Conservation (phyloP, 139 green algal species). For the Chlamydomonas sphaeroides region DNA sequence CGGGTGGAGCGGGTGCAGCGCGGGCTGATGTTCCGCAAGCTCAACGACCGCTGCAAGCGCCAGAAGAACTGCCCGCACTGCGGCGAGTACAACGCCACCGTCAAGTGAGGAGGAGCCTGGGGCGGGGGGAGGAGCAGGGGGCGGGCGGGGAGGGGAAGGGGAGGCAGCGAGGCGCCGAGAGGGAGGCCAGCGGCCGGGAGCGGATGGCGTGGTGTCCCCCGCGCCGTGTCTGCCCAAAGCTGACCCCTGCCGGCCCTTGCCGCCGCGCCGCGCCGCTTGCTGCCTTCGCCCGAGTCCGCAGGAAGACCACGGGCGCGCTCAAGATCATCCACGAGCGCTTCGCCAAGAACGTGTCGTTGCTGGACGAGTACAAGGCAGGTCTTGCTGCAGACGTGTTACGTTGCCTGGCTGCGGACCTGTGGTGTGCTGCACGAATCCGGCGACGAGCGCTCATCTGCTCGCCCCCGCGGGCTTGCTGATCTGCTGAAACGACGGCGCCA, state of each 20-base stretch:
- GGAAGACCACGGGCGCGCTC: constrained; percentile 80
- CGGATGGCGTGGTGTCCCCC: too few species aligned
- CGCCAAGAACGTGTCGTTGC: constrained; percentile 65
- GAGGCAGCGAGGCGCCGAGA: neutral
- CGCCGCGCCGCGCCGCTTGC: too few species aligned
- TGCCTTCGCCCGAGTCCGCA: too few species aligned
- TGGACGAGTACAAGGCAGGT: constrained; percentile 52
- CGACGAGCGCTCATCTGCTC: too few species aligned
- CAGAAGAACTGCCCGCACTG: constrained; percentile 82
- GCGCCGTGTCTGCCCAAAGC: too few species aligned
- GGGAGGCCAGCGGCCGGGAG: neutral
- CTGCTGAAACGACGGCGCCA: too few species aligned
- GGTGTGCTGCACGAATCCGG: too few species aligned
- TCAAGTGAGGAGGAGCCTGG: constrained; percentile 73
- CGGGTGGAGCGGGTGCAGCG: constrained; percentile 81
- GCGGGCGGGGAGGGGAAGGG: neutral
- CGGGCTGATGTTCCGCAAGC: constrained; percentile 78
- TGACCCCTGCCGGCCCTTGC: too few species aligned
- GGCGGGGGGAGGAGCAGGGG: neutral
- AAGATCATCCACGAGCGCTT: constrained; percentile 96
- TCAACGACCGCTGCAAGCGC: constrained; percentile 92
- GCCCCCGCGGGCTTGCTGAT: too few species aligned
- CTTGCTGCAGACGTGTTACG: neutral
- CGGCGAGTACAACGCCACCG: constrained; percentile 78
- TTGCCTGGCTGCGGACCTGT: too few species aligned